Evolutionary conservation across 306 rosid genomes (phyloP), one percentile per base, ranked within the genome.

Genomic region (Malus fusca): DNA sequence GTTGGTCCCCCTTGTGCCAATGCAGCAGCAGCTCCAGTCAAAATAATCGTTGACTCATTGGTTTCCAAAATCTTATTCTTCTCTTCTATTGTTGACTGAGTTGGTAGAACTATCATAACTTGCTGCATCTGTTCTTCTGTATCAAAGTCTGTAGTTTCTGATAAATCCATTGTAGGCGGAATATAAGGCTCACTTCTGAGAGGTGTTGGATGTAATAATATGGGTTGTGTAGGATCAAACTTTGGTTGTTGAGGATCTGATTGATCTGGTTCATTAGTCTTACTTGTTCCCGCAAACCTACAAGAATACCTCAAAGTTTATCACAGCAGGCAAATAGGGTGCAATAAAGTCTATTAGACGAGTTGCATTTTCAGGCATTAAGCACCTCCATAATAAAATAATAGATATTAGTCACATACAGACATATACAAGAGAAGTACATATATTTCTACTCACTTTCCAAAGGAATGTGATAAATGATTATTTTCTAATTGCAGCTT

Each of bases 1-100:
- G 74, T 80, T 10, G 92, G 92, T 31, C 98, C 98, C 44, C 85
- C 83, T 77, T 77, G 82, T 53, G 90, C 96, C 78, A 60, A 51
- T 43, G 94, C 93, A 53, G 91, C 97, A 53, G 92, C 97, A 33
- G 85, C 87, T 68, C 97, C 96, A 1, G 94, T 90, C 84, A 91
- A 79, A 10, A 77, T 90, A 78, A 91, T 69, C 48, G 93, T 92
- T 18, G 65, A 78, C 68, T 86, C 84, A 44, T 83, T 75, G 73
- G 90, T 88, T 51, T 88, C 90, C 80, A 90, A 85, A 48, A 90
- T 81, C 30, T 84, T 76, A 70, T 83, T 71, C 91, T 85, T 78
- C 80, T 90, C 92, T 73, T 86, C 77, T 73, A 56, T 60, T 9
- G 92, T 84, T 56, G 90, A 85, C 28, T 43, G 77, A 26, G 97